Conservation (phyloP, 345 rosid genomes). For the Draba incana region DNA sequence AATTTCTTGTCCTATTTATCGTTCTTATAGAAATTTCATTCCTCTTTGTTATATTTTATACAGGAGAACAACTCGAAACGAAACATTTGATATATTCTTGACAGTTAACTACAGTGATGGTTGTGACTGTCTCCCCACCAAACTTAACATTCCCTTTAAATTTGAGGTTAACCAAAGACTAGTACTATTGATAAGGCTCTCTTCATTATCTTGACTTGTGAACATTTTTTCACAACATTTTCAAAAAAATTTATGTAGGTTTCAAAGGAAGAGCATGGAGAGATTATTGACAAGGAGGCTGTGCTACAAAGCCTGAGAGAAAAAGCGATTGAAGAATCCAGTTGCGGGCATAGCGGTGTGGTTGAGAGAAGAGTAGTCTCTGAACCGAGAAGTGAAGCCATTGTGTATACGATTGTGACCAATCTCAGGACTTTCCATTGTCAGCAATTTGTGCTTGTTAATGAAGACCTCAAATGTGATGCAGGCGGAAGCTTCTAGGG, state of each 20-base stretch:
- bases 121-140: conserved; percentile 68
- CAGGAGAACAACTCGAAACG: conserved; percentile 80
- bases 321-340: conserved; percentile 51
- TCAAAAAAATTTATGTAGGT: conserved; percentile 45
- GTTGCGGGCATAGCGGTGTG: conserved; percentile 59
- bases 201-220: not conserved
- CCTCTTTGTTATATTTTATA: conserved; percentile 13
- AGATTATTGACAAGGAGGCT: conserved; percentile 51
- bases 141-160: conserved; percentile 69
- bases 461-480: conserved; percentile 61
- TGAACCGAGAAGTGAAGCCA: conserved; percentile 59
- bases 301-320: conserved; percentile 56
- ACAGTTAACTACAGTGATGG: conserved; percentile 75
- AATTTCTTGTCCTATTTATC: not conserved
- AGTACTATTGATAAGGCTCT: conserved; percentile 23
- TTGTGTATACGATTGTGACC: conserved; percentile 65
- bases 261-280: conserved; percentile 40
- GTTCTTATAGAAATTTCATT: not conserved
- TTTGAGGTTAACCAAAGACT: conserved; percentile 53
- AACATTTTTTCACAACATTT: conserved; percentile 1
- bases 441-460: conserved; percentile 45
- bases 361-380: conserved; percentile 44
- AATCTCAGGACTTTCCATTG: conserved; percentile 56
- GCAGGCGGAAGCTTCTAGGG: no score
- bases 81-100: conserved; percentile 69